Evolutionary conservation across 495 filamentous ascomycete species (phyloP).

Genomic region (Hyaloscypha variabilis): DNA sequence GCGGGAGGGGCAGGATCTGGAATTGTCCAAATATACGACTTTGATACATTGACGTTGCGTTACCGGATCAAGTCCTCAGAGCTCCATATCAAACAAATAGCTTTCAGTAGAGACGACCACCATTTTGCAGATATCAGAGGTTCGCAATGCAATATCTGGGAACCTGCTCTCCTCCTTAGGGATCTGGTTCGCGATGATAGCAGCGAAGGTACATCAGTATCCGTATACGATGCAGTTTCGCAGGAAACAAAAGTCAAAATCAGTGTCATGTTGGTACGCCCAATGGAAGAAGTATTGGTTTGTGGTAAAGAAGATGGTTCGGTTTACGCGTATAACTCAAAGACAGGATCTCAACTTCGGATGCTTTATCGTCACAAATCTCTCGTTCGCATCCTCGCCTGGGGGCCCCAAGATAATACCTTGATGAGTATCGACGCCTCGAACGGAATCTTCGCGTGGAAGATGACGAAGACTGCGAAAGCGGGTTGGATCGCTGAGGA

Average conservation of each 20-base stretch:
- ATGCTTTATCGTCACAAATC: slow-evolving; percentile 33
- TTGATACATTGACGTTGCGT: slow-evolving; percentile 38
- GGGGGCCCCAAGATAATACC: slow-evolving; percentile 15
- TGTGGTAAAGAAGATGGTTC: slow-evolving; percentile 36
- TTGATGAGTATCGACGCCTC: slow-evolving; percentile 29
- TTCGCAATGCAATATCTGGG: slow-evolving; percentile 39
- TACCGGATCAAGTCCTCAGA: slow-evolving; percentile 34
- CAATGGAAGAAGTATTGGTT: slow-evolving; percentile 25
- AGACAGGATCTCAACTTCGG: slow-evolving; percentile 23
- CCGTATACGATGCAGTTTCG: slow-evolving; percentile 16
- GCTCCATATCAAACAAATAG: slow-evolving; percentile 30
- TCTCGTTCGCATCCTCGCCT: slow-evolving; percentile 22
- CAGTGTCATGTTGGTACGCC: slow-evolving; percentile 28
- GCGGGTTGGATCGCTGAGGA: slow-evolving; percentile 18
- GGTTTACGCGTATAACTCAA: slow-evolving; percentile 29
- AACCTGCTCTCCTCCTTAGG: slow-evolving; percentile 11
- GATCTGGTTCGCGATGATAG: slow-evolving; percentile 28
- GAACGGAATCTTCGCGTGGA: slow-evolving; percentile 25
- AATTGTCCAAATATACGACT: slow-evolving; percentile 39
- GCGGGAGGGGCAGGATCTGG: slow-evolving; percentile 32
- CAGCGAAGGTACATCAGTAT: slow-evolving; percentile 18
- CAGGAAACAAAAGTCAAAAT: slow-evolving; percentile 27
- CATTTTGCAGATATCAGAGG: slow-evolving; percentile 39
- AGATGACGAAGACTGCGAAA: slow-evolving; percentile 13
- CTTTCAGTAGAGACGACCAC: slow-evolving; percentile 34